Evolutionary conservation across 441 rosid species (phyloP).

Genomic region (Erodium moschatum): DNA sequence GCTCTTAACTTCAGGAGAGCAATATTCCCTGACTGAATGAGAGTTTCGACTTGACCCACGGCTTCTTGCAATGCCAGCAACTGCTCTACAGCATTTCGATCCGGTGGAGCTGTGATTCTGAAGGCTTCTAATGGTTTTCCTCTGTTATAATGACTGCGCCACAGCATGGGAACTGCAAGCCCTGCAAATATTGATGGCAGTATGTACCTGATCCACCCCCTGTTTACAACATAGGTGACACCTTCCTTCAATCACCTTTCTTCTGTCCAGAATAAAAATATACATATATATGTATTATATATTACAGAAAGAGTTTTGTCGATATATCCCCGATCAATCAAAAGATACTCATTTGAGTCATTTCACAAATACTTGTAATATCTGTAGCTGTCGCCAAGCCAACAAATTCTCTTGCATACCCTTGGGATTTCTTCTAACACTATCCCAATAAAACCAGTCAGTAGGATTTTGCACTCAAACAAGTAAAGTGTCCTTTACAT

Average conservation of each 20-base stretch:
- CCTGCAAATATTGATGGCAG: slow-evolving; percentile 42
- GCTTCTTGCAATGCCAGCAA: slow-evolving; percentile 67
- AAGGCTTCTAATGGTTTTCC: slow-evolving; percentile 51
- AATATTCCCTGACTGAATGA: slow-evolving; percentile 65
- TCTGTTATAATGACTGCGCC: slow-evolving; percentile 42
- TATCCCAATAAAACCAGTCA: too few species aligned
- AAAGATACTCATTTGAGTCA: too few species aligned
- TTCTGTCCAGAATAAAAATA: slow-evolving; percentile 12
- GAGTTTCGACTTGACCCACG: slow-evolving; percentile 51
- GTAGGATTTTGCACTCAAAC: too few species aligned
- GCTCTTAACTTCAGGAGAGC: slow-evolving; percentile 82
- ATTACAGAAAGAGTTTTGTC: too few species aligned
- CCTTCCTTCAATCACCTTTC: too few species aligned
- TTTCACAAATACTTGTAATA: too few species aligned
- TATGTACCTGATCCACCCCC: slow-evolving; percentile 65
- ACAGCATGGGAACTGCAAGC: slow-evolving; percentile 53
- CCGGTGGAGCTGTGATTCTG: slow-evolving; percentile 55
- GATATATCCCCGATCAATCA: too few species aligned
- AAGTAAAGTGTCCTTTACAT: too few species aligned
- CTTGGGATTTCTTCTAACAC: too few species aligned
- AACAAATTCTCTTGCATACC: too few species aligned
- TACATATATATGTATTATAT: neutral
- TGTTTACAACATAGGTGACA: slow-evolving; percentile 15
- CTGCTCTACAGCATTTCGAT: slow-evolving; percentile 78
- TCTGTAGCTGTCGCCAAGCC: too few species aligned